These are phyloP conservation scores for Mycogone perniciosa DNA, from an alignment of 2,329 filamentous ascomycete genomes.

Conservation along the genomic window DNA sequence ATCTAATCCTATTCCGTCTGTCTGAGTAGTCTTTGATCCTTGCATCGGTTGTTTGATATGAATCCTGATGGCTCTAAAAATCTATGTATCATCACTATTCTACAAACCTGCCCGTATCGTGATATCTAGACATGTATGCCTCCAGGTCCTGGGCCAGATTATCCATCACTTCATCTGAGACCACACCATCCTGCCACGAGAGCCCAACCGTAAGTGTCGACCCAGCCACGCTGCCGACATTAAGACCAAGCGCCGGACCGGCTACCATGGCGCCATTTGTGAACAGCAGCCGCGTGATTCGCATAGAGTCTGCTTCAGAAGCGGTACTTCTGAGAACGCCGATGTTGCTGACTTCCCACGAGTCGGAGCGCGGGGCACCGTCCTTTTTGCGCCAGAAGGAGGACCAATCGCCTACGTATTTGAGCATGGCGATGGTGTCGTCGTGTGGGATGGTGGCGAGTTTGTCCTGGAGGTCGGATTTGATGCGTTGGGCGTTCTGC, in stretches of 20 bases:
- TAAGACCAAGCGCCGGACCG: slow-evolving; percentile 39
- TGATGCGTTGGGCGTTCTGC: slow-evolving; percentile 32
- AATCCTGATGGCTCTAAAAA: neutral
- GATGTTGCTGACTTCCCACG: slow-evolving; percentile 50
- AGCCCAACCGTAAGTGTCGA: slow-evolving; percentile 36
- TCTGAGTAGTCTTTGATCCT: no score
- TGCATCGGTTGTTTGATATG: no score
- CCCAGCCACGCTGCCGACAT: slow-evolving; percentile 39
- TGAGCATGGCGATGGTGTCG: slow-evolving; percentile 37
- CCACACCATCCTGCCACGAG: slow-evolving; percentile 42
- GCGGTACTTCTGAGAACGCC: slow-evolving; percentile 31
- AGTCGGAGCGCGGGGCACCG: slow-evolving; percentile 34
- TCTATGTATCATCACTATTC: neutral
- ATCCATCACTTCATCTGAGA: slow-evolving; percentile 33
- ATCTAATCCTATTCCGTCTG: no score
- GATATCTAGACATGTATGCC: slow-evolving; percentile 12
- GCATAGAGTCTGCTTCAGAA: neutral
- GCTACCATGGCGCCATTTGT: slow-evolving; percentile 41
- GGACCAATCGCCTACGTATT: slow-evolving; percentile 38
- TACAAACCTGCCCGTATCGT: slow-evolving; percentile 21
- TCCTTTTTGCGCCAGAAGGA: slow-evolving; percentile 35
- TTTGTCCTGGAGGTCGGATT: slow-evolving; percentile 28
- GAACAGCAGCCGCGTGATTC: slow-evolving; percentile 41
- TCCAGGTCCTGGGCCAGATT: slow-evolving; percentile 32
- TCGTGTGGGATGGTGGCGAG: slow-evolving; percentile 32